Conservation (phyloP, 2,329 filamentous ascomycete genomes). For the Alternaria arborescens region DNA sequence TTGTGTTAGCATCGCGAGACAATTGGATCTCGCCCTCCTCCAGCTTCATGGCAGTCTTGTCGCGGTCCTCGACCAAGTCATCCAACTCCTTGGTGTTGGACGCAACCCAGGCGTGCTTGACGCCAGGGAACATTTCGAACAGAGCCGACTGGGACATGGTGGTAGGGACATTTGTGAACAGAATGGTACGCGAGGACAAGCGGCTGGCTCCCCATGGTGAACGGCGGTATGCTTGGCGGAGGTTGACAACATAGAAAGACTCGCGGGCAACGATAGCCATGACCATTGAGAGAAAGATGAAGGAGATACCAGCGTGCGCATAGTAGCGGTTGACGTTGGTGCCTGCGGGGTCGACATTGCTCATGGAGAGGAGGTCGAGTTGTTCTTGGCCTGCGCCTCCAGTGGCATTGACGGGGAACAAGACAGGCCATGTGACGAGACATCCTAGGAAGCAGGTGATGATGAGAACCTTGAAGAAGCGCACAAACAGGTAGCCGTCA, state of each 20-base stretch:
- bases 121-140: constrained; percentile 51
- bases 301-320: constrained; percentile 55
- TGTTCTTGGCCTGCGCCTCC: constrained; percentile 49
- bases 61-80: constrained; percentile 55
- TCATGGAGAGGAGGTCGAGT: constrained; percentile 51
- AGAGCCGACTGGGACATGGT: constrained; percentile 51
- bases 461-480: constrained; percentile 57
- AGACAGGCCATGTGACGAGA: constrained; percentile 56
- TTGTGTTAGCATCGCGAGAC: constrained; percentile 65
- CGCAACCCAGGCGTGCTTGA: constrained; percentile 58
- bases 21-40: constrained; percentile 58
- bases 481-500: constrained; percentile 59
- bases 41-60: constrained; percentile 54
- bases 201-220: constrained; percentile 55
- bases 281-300: constrained; percentile 54
- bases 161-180: constrained; percentile 59
- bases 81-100: constrained; percentile 57
- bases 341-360: constrained; percentile 46
- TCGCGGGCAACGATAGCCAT: constrained; percentile 57
- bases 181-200: constrained; percentile 57
- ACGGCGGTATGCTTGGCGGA: constrained; percentile 59
- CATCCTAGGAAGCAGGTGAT: constrained; percentile 54
- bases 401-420: constrained; percentile 59
- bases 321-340: constrained; percentile 52
- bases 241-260: constrained; percentile 58